Evolutionary conservation across 2,329 filamentous ascomycete genomes (phyloP).

Genomic region (Penicillium sp.): DNA sequence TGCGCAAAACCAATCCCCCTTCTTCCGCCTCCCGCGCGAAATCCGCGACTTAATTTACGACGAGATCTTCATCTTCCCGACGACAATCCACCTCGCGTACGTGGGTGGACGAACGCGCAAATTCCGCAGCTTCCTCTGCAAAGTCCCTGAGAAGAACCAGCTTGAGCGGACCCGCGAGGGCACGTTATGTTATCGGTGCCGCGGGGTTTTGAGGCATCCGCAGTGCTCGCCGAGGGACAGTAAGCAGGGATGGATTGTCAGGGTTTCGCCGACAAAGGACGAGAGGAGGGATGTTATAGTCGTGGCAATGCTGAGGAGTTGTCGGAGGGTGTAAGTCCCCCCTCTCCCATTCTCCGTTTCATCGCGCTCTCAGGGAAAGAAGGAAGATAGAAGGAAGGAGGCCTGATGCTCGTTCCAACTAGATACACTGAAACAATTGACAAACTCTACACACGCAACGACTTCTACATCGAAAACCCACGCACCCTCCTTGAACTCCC

Average conservation of each 20-base stretch:
- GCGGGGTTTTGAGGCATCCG: background rate
- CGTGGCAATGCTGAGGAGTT: background rate
- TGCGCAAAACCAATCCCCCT: background rate
- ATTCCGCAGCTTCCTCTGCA: constrained; percentile 13
- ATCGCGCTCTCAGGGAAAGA: too few species aligned
- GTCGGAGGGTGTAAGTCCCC: background rate
- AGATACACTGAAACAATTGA: constrained; percentile 7
- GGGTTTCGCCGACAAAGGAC: too few species aligned
- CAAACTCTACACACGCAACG: constrained; percentile 5
- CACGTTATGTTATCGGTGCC: background rate
- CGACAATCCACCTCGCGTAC: constrained; percentile 6
- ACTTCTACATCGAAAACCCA: constrained; percentile 14
- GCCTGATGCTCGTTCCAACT: too few species aligned
- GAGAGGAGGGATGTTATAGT: background rate
- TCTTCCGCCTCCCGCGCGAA: constrained; percentile 10
- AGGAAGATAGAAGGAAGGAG: background rate
- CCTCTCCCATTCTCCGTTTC: background rate
- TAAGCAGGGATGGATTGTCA: background rate
- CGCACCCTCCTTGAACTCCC: constrained; percentile 10
- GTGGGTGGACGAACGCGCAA: background rate
- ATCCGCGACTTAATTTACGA: constrained; percentile 3
- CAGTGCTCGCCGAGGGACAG: background rate
- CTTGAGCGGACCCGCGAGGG: background rate
- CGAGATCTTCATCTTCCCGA: background rate
- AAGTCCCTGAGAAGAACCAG: background rate